Evolutionary conservation across 78 protist species (phyloP).

Genomic region (Emiliania huxleyi): DNA sequence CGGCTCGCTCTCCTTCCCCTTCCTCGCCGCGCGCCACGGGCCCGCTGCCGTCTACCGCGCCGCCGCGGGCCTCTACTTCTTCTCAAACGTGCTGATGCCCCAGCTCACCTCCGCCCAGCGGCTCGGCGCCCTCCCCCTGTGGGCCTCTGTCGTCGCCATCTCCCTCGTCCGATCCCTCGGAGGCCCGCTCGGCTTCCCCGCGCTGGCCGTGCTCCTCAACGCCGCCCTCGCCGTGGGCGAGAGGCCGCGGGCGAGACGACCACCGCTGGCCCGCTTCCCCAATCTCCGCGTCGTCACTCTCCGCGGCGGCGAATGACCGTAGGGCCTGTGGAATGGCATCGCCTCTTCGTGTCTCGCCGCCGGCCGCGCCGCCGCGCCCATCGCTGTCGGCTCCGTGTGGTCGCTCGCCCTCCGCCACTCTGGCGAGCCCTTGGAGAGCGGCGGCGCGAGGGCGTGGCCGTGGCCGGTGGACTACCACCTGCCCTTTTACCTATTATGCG

Average conservation of each 20-base stretch:
- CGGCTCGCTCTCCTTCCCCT: not conserved
- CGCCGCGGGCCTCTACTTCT: not conserved
- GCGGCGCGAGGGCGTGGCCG: not conserved
- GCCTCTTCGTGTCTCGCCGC: not conserved
- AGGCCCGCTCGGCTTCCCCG: not conserved
- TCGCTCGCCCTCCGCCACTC: not conserved
- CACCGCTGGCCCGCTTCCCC: too few relatives aligned
- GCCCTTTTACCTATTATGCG: not conserved
- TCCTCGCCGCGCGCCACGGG: not conserved
- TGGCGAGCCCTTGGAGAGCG: not conserved
- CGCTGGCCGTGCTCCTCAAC: not conserved
- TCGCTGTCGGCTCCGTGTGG: not conserved
- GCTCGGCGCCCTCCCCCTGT: not conserved
- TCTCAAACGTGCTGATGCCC: not conserved
- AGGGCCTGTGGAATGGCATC: not conserved
- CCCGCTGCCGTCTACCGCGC: not conserved
- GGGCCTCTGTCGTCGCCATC: not conserved
- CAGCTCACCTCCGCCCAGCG: not conserved
- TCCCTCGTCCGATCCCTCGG: not conserved
- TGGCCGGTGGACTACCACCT: not conserved
- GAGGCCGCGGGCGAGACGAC: too few relatives aligned
- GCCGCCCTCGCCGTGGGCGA: not conserved
- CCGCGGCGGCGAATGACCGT: too few relatives aligned
- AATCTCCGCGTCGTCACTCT: too few relatives aligned
- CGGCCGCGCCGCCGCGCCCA: not conserved